Base-by-base conservation (phyloP, 2,329 filamentous ascomycete genomes). In the Penicillium sp. region DNA sequence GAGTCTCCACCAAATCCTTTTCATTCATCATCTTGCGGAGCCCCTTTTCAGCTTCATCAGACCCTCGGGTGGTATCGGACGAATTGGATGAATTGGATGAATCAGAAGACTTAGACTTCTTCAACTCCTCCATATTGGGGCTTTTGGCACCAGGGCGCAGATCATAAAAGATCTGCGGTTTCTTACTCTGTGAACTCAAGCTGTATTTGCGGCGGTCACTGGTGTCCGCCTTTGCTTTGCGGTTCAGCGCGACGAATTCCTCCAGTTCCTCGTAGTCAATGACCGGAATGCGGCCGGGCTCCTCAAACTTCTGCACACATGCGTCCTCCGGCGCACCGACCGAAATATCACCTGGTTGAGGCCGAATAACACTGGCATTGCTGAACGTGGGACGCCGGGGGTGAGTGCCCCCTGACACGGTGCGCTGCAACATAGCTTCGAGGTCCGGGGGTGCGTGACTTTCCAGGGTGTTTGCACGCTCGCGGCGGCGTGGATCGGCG, bases 201-300 rank as follows among this genome's bases (percentile, higher is more conserved):
- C 70, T 72, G 15, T 71, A 59, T 41, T 66, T 70, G 41, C 67
- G 65, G 23, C 57, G 53, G 31, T 45, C 53, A 17, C 47, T 45
- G 13, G 15, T 20, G n/a, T n/a, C n/a, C 16, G 53, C 72, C 72
- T 57, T 73, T 67, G 56, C 80, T 77, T 65, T 60, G 36, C 64
- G 63, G 43, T 60, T 75, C 31, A 85, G 75, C 36, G 79, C 80
- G 20, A 97, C 86, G 56, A 96, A 97, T 53, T 88, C 87, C 63
- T 98, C 91, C 20, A 98, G 75, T 51, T 90, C 90, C 58, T 97
- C 90, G 56, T 91, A 97, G 64, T 97, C 90, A 47, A 84, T 83
- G 53, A 89, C 88, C 44, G 86, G 83, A 2, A 91, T 81, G 57
- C 87, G 85, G 47, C 86, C 81, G n/a, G 83, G 79, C 43, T 86